Percentiles rank a stretch among this genome's conserved stretches.
Conservation (phyloP, 129 eudicot genomes). For the Solidago caesia region DNA sequence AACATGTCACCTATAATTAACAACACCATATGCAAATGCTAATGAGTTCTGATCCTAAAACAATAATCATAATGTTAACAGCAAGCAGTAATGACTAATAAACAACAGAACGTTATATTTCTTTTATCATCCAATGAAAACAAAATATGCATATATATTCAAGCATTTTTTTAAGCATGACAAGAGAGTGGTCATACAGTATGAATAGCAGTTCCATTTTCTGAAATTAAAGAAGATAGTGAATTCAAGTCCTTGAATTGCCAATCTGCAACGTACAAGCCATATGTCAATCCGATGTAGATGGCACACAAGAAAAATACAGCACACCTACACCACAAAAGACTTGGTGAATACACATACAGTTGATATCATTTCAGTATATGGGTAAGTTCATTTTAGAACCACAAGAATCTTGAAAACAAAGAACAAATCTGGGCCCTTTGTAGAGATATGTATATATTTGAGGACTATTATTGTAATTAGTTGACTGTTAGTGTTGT, state of each 20-base stretch:
- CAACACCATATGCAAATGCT: conserved; percentile 2
- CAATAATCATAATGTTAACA: conserved; percentile 2
- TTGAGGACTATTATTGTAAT: too few relatives aligned
- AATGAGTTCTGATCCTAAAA: not conserved
- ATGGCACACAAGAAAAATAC: conserved; percentile 40
- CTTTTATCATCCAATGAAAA: not conserved
- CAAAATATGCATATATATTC: not conserved
- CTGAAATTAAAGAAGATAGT: conserved; percentile 40
- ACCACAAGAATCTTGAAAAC: too few relatives aligned
- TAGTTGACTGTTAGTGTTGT: too few relatives aligned
- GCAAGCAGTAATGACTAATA: not conserved
- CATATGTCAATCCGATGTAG: conserved; percentile 63
- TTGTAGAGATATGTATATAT: too few relatives aligned
- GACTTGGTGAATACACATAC: not conserved
- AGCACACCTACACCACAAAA: conserved; percentile 55
- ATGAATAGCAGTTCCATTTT: conserved; percentile 38
- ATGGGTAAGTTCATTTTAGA: too few relatives aligned
- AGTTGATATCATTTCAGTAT: not conserved
- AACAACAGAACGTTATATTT: not conserved
- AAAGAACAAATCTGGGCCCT: too few relatives aligned
- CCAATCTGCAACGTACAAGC: conserved; percentile 81
- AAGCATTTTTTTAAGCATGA: not conserved
- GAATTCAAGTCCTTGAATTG: conserved; percentile 42
- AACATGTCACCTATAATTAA: conserved; percentile 62
- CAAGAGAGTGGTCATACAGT: conserved; percentile 43